A percentile compares a stretch with the other conserved stretches of the same genome.
Conservation (phyloP, 306 rosid species). For the Hippophae tibetana region DNA sequence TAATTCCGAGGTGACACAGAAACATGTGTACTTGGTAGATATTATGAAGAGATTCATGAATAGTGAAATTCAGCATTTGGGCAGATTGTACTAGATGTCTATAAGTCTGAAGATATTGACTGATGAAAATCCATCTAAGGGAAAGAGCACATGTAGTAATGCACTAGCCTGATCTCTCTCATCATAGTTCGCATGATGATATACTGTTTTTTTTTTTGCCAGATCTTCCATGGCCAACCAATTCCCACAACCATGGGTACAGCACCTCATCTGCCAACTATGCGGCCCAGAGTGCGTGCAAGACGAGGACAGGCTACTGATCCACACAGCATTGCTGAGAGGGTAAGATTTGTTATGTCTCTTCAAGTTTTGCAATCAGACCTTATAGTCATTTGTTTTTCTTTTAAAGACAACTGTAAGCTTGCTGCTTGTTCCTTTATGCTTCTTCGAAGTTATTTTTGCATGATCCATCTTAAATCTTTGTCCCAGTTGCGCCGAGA, state of each 20-base stretch:
- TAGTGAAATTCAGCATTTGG: no score
- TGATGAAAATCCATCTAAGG: conserved; percentile 4
- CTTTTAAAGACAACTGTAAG: neutral
- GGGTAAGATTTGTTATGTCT: conserved; percentile 40
- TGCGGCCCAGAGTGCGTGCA: conserved; percentile 97
- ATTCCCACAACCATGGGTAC: conserved; percentile 46
- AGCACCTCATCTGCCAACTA: conserved; percentile 75
- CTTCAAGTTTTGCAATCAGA: neutral
- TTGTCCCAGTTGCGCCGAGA: conserved; percentile 82
- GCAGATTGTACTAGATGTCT: no score
- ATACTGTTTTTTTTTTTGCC: conserved; percentile 14
- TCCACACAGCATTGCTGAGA: conserved; percentile 98
- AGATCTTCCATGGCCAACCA: conserved; percentile 81
- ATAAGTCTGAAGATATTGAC: neutral
- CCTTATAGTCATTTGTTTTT: conserved; percentile 3
- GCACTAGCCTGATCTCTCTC: neutral
- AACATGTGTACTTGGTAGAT: no score
- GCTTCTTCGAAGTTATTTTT: neutral
- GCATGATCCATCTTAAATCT: conserved; percentile 9
- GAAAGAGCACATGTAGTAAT: neutral
- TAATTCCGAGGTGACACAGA: no score
- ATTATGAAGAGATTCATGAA: no score
- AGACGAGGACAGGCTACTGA: conserved; percentile 99
- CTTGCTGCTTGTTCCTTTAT: neutral
- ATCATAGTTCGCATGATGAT: conserved; percentile 8